phyloP scores from a whole-genome alignment of 495 filamentous ascomycete species.

The Talaromyces ruber region DNA sequence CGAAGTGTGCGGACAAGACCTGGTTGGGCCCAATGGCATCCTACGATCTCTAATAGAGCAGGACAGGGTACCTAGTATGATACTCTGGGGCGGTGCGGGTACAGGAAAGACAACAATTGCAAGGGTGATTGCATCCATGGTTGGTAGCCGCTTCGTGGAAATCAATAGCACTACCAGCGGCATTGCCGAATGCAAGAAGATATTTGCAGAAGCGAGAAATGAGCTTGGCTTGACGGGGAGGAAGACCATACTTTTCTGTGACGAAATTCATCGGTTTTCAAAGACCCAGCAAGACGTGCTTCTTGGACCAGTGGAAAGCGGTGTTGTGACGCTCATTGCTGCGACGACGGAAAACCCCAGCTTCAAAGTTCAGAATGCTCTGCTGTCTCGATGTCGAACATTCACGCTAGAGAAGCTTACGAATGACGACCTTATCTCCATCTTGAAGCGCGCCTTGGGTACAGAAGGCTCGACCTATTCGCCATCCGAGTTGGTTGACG shows the following conservation, averaged over 20 bases:
- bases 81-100: conserved; percentile 85
- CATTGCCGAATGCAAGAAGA: conserved; percentile 92
- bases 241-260: conserved; percentile 95
- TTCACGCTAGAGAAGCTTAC: conserved; percentile 75
- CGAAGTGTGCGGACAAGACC: conserved; percentile 83
- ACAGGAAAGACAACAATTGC: conserved; percentile 98
- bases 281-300: conserved; percentile 96
- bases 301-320: conserved; percentile 83
- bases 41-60: conserved; percentile 85
- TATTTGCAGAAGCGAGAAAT: conserved; percentile 76
- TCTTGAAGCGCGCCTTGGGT: conserved; percentile 64
- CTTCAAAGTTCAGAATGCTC: conserved; percentile 85
- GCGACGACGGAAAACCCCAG: conserved; percentile 96
- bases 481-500: conserved; percentile 58
- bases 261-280: conserved; percentile 92
- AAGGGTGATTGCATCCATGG: conserved; percentile 76
- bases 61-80: conserved; percentile 85
- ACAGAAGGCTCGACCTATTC: conserved; percentile 48
- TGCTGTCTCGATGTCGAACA: conserved; percentile 82
- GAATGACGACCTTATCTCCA: conserved; percentile 58
- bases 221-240: conserved; percentile 76
- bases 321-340: conserved; percentile 84
- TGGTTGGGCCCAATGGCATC: conserved; percentile 77
- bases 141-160: conserved; percentile 81
- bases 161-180: conserved; percentile 90